Conservation (phyloP, 129 eudicot species). For the Artemisia argyi region DNA sequence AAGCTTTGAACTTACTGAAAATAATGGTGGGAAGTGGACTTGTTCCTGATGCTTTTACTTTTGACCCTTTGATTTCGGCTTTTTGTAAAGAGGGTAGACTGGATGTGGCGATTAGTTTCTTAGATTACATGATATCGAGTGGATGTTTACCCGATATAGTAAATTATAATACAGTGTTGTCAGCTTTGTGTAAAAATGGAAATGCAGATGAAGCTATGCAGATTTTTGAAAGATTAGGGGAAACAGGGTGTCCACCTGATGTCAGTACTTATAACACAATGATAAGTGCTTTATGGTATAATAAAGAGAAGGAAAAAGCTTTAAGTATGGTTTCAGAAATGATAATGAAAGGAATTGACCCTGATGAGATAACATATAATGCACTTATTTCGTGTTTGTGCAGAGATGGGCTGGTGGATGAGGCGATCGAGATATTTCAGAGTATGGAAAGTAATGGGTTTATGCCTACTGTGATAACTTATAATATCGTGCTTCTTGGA, state of each 20-base stretch:
- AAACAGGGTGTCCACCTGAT: conserved; percentile 62
- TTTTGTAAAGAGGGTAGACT: conserved; percentile 63
- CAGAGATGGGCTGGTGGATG: conserved; percentile 70
- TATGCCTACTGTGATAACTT: conserved; percentile 53
- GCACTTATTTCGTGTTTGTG: conserved; percentile 75
- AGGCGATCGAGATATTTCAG: conserved; percentile 55
- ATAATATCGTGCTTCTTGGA: conserved; percentile 72
- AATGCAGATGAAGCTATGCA: conserved; percentile 55
- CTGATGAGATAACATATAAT: conserved; percentile 68
- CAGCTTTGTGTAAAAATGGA: conserved; percentile 65
- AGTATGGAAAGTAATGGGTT: conserved; percentile 55
- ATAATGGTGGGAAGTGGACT: conserved; percentile 64
- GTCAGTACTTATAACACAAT: conserved; percentile 69
- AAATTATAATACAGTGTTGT: conserved; percentile 64
- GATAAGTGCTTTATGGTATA: conserved; percentile 70
- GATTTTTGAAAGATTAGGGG: conserved; percentile 54
- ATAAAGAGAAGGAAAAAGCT: conserved; percentile 48
- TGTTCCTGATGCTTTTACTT: conserved; percentile 55
- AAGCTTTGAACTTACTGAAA: conserved; percentile 48
- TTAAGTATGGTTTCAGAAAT: conserved; percentile 53
- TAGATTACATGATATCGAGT: conserved; percentile 68
- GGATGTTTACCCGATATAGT: conserved; percentile 69
- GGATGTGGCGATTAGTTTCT: conserved; percentile 54
- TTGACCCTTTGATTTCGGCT: conserved; percentile 60
- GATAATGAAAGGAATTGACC: conserved; percentile 57